These are phyloP conservation scores for Peniophora sp. DNA, from an alignment of 1,284 basidiomycete genomes.

Conservation along the genomic window DNA sequence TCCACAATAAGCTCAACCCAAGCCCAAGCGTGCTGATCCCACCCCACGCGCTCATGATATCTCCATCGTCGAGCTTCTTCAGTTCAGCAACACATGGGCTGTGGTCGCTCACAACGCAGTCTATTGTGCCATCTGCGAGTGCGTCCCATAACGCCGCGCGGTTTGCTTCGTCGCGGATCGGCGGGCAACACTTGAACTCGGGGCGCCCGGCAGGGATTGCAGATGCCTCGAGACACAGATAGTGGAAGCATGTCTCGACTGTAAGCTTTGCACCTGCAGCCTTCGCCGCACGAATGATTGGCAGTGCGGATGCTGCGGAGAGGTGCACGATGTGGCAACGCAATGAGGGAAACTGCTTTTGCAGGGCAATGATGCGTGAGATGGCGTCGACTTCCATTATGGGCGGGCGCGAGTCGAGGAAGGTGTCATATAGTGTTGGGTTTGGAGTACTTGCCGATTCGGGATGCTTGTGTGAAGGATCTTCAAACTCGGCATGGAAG, in stretches of 20 bases:
- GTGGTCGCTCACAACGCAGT: slow-evolving; percentile 90
- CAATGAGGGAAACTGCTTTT: slow-evolving; percentile 53
- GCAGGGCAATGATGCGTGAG: slow-evolving; percentile 61
- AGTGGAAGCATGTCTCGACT: slow-evolving; percentile 94
- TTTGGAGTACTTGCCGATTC: slow-evolving; percentile 19
- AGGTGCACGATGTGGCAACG: slow-evolving; percentile 92
- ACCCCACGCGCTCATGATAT: slow-evolving; percentile 89
- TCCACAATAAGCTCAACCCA: slow-evolving; percentile 82
- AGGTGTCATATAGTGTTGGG: slow-evolving; percentile 68
- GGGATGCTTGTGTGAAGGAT: slow-evolving; percentile 10
- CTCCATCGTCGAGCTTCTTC: slow-evolving; percentile 72
- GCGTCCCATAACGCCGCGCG: slow-evolving; percentile 75
- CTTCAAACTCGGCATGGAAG: slow-evolving; percentile 87
- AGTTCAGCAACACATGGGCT: slow-evolving; percentile 81
- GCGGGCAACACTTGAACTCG: slow-evolving; percentile 94
- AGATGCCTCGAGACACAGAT: slow-evolving; percentile 65
- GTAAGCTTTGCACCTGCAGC: slow-evolving; percentile 61
- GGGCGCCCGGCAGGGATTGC: slow-evolving; percentile 64
- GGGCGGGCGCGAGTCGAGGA: slow-evolving; percentile 77
- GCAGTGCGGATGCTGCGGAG: slow-evolving; percentile 76
- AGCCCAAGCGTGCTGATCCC: slow-evolving; percentile 86
- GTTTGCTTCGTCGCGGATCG: slow-evolving; percentile 72
- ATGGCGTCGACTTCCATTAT: slow-evolving; percentile 76
- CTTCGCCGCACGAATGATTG: slow-evolving; percentile 63
- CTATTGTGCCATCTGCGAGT: slow-evolving; percentile 72